Evolutionary conservation across 2,329 filamentous ascomycete species (phyloP).

Genomic region (Venturia effusa): DNA sequence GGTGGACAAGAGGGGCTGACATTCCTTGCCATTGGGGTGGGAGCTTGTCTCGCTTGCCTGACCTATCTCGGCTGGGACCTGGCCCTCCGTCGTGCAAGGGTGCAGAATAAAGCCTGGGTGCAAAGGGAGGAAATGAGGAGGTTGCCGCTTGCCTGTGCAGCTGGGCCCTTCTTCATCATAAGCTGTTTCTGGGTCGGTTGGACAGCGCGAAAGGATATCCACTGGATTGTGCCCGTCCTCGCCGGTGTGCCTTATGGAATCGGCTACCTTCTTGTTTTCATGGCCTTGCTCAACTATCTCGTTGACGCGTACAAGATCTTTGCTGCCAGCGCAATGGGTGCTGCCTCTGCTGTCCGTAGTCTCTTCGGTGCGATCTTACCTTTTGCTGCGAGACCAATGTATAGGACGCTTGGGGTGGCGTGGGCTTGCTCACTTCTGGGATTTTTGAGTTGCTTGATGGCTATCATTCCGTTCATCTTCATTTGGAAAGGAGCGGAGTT

Average conservation of each 20-base stretch:
- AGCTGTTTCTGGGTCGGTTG: constrained; percentile 34
- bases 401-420: constrained; percentile 53
- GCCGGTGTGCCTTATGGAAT: constrained; percentile 33
- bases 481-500: constrained; percentile 44
- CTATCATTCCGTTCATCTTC: constrained; percentile 48
- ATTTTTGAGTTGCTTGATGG: constrained; percentile 38
- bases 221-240: constrained; percentile 34
- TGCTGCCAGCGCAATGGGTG: constrained; percentile 68
- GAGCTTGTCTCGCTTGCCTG: constrained; percentile 46
- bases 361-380: constrained; percentile 57
- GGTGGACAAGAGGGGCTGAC: constrained; percentile 55
- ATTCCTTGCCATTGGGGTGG: constrained; percentile 46
- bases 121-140: constrained; percentile 55
- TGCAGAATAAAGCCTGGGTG: constrained; percentile 43
- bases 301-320: constrained; percentile 60
- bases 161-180: constrained; percentile 47
- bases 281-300: constrained; percentile 50
- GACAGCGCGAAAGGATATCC: constrained; percentile 25
- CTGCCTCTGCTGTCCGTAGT: constrained; percentile 71
- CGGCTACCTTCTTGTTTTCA: constrained; percentile 39
- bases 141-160: constrained; percentile 60
- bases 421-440: constrained; percentile 49
- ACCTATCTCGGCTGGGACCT: constrained; percentile 57
- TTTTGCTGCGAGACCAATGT: constrained; percentile 46
- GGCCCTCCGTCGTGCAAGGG: constrained; percentile 43